Base-by-base conservation (phyloP, 805 yeast species). In the Yamadazyma sp. region DNA sequence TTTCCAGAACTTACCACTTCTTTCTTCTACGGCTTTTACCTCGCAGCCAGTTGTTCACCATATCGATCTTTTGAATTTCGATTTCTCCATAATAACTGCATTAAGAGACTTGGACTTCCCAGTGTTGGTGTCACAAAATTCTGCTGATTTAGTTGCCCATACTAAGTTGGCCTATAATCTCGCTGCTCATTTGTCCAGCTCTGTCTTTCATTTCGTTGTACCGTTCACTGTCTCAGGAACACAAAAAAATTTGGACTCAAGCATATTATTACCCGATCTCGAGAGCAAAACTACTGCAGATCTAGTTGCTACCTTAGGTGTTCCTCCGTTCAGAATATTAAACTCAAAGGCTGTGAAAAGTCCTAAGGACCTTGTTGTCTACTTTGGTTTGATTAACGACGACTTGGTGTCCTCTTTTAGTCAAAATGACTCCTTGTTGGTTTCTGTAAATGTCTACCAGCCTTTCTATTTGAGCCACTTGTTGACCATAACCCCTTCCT, bases 201-300 rank as follows among this genome's bases (percentile, higher is more conserved):
- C 93, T 1, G 87, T 85, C 4, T 69, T 89, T 42, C 95, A 89
- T 62, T 84, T 89, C 56, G 82, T 74, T 54, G 55, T 64, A 19
- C 64, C 67, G 3, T 47, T 59, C 9, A 48, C 46, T 30, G 43
- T 41, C 24, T 20, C 37, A 4, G 28, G 28, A 13, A 4, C 28
- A 5, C 26, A 28, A 17, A 38, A 38, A 11, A 7, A 17, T 7
- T 32, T 29, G 19, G 28, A 25, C 6, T 17, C 35, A 12, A 14
- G 28, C n/a, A 18, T 41, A 10, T 25, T 40, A 13, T 37, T 44
- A 14, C 25, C 35, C 23, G 25, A 35, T 15, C 35, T 36, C 21
- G 43, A 46, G 21, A 47, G 48, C 7, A 23, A 24, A 13, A 7
- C 23, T 12, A 44, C 58, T 12, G 50, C 50, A 5, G 62, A 60